phyloP scores from a whole-genome alignment of 2,329 filamentous ascomycete species.

The Niveomyces coronatus region DNA sequence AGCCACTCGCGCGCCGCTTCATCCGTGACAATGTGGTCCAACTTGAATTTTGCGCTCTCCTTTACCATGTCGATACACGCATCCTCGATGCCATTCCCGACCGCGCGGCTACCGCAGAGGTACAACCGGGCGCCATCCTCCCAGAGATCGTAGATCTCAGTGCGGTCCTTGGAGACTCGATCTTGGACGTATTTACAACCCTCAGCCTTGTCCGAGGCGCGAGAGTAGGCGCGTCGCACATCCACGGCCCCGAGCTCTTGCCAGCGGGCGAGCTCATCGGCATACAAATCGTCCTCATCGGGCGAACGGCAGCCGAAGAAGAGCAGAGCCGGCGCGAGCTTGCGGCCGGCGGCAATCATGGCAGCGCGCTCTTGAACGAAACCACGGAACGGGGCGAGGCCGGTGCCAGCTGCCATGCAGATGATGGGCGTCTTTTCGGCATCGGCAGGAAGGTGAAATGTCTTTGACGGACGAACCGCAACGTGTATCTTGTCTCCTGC shows the following conservation, averaged over 20 bases:
- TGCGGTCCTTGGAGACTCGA: constrained; percentile 25
- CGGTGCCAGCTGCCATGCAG: constrained; percentile 42
- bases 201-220: constrained; percentile 29
- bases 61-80: constrained; percentile 26
- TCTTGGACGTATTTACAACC: constrained; percentile 41
- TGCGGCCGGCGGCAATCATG: constrained; percentile 37
- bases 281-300: constrained; percentile 47
- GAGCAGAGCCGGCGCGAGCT: constrained; percentile 44
- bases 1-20: constrained; percentile 37
- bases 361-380: constrained; percentile 52
- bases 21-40: constrained; percentile 22
- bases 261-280: constrained; percentile 49
- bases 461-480: constrained; percentile 32
- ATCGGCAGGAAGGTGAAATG: constrained; percentile 39
- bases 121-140: constrained; percentile 43
- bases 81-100: constrained; percentile 38
- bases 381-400: constrained; percentile 52
- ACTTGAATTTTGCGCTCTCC: constrained; percentile 20
- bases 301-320: constrained; percentile 38
- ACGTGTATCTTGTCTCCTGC: constrained; percentile 37
- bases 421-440: constrained; percentile 38
- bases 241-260: constrained; percentile 47
- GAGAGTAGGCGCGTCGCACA: constrained; percentile 46
- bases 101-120: constrained; percentile 50
- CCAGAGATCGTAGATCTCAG: constrained; percentile 30